Base-by-base conservation (phyloP, 2,329 filamentous ascomycete species). In the Sarocladium kiliense region DNA sequence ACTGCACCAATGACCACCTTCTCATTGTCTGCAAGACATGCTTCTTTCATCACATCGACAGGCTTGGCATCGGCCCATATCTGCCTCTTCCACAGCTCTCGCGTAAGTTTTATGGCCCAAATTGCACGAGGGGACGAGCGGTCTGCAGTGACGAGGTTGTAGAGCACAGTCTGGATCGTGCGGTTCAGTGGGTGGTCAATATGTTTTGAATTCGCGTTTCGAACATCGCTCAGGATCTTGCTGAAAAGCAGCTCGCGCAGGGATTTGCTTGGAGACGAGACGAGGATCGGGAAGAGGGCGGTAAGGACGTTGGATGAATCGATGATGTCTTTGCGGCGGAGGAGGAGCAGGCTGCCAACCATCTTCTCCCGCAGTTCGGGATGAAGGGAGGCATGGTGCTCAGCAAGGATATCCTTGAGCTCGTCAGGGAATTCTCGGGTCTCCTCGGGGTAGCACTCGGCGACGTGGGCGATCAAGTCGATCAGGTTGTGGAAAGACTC, bases 41-140 rank as follows among this genome's bases (percentile, higher is more conserved):
- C 91, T 72, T 96, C 89, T 73, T 96, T 96, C 92, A 99, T 97
- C 61, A 97, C 89, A 65, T 96, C 91, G n/a, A 97, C 94, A 0
- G 93, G 86, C 69, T 92, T 94, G 2, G 91, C 84, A 65, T 99
- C 94, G 10, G 89, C 91, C 94, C 94, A 99, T 60, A 97, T 86
- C 64, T 97, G 92, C 47, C 93, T 83, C 73, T 92, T 96, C 94
- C 94, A 99, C 66, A 99, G 77, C 74, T 99, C 94, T 59, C 93
- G 82, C 3, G 92, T 96, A 60, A 99, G 82, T 71, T 97, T 97
- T 58, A 97, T 91, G 3, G 94, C 91, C 94, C 94, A 99, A 51
- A 99, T 79, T 3, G 89, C 91, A 65, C 96, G 94, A 1, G 89
- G 80, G 1, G 91, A 95, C 9, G 88, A 79, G 41, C 88, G 85